Evolutionary conservation across 2,329 filamentous ascomycete genomes (phyloP), one percentile per base, ranked within the genome.

Genomic region (Hypomyces rosellus): DNA sequence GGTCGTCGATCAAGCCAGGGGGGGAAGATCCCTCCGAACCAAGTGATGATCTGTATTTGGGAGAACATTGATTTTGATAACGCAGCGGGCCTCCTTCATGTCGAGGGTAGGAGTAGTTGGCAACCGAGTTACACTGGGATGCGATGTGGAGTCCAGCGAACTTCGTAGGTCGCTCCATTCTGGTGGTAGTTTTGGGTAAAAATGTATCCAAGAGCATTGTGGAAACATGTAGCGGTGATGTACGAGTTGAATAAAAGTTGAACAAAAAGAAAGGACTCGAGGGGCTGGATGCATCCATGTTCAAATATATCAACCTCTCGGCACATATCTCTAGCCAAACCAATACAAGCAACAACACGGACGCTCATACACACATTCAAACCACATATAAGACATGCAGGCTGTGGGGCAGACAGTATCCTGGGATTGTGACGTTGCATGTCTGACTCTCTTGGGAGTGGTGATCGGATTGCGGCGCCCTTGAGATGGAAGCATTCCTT

Each of bases 1-100:
- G 71, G 57, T 78, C 73, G 54, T 80, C 75, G 14, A 76, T 69
- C 60, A 79, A 68, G 25, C 72, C 71, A 1, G 76, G 76, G 4
- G 72, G 57, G 3, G 75, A 77, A 20, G 74, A 77, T 22, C 62
- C 66, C 40, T 73, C 68, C 1, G 75, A 78, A 33, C 66, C 71
- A 34, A 75, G 57, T 3, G 76, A 79, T 48, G 65, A 70, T 57
- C 69, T 69, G 47, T 67, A 61, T 14, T 59, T 57, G 34, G 51
- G 41, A 2, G 45, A 45, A 9, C 37, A 18, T 18, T 34, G 40
- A 44, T 34, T 51, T 25, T 39, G 52, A 45, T 38, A 46, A 5
- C 43, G 42, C 15, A 34, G 38, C 46, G 59, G 47, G 46, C 55
- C 48, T 45, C 58, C 49, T 42, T 61, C 61, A 30, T 58, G 61